Evolutionary conservation across 805 yeast genomes (phyloP).

Genomic region (Yarrowia osloensis): DNA sequence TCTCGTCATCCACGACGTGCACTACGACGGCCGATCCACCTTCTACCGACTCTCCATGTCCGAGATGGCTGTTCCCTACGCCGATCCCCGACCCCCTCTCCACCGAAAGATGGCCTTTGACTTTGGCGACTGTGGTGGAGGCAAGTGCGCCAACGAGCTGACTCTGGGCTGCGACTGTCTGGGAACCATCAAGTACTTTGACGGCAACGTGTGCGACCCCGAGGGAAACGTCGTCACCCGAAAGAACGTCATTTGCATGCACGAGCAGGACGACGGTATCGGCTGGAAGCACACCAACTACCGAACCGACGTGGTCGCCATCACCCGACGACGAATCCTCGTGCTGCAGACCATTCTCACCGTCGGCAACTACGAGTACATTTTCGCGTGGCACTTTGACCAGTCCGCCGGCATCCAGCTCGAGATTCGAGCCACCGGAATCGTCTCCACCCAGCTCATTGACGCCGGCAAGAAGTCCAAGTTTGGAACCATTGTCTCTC

Average conservation of each 20-base stretch:
- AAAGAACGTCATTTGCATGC: slow-evolving; percentile 76
- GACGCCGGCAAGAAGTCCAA: slow-evolving; percentile 67
- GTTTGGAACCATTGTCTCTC: slow-evolving; percentile 72
- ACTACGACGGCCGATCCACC: slow-evolving; percentile 73
- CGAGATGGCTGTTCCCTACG: slow-evolving; percentile 88
- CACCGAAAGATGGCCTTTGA: slow-evolving; percentile 88
- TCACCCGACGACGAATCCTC: slow-evolving; percentile 72
- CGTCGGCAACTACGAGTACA: slow-evolving; percentile 82
- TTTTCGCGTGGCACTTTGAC: slow-evolving; percentile 68
- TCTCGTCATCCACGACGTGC: slow-evolving; percentile 68
- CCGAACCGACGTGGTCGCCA: slow-evolving; percentile 69
- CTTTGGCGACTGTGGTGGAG: slow-evolving; percentile 84
- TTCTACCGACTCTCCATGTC: slow-evolving; percentile 72
- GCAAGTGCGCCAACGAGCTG: slow-evolving; percentile 69
- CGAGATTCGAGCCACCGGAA: slow-evolving; percentile 85
- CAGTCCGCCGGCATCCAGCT: slow-evolving; percentile 77
- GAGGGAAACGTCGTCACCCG: slow-evolving; percentile 63
- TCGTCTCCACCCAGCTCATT: slow-evolving; percentile 79
- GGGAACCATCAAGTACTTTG: slow-evolving; percentile 76
- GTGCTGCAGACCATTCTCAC: slow-evolving; percentile 82
- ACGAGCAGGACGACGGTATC: slow-evolving; percentile 81
- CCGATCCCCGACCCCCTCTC: slow-evolving; percentile 80
- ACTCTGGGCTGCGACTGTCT: slow-evolving; percentile 80
- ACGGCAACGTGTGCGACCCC: slow-evolving; percentile 58
- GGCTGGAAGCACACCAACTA: slow-evolving; percentile 78